phyloP scores from a whole-genome alignment of 192 early-diverging fungal species.

The Backusella liffmaniae region DNA sequence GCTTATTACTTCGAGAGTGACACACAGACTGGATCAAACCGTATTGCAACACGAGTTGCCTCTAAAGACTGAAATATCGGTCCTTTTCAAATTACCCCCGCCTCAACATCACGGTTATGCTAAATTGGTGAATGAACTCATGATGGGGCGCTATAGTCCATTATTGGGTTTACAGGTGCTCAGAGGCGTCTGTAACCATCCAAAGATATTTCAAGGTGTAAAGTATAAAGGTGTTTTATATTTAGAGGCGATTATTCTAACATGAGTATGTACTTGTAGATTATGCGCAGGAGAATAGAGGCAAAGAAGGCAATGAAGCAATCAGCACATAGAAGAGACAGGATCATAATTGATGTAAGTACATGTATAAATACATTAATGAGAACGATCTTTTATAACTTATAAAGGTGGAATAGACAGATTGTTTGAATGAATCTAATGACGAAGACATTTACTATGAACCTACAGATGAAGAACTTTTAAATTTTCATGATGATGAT shows the following conservation, averaged over 20 bases:
- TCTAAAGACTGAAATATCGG: constrained; percentile 68
- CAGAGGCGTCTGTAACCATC: constrained; percentile 65
- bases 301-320: not conserved
- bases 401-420: not conserved
- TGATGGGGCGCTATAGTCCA: not conserved
- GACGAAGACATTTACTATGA: not conserved
- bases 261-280: not conserved
- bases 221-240: not conserved
- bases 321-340: not conserved
- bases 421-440: constrained; percentile 3
- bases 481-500: not conserved
- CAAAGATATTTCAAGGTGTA: constrained; percentile 48
- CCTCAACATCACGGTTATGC: constrained; percentile 60
- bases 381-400: not conserved
- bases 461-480: not conserved
- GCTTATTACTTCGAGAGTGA: constrained; percentile 54
- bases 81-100: constrained; percentile 58
- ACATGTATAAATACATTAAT: not conserved
- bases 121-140: not conserved
- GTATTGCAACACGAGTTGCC: constrained; percentile 60
- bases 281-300: not conserved
- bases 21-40: constrained; percentile 44
- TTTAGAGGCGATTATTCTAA: not conserved
- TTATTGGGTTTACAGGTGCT: constrained; percentile 32
- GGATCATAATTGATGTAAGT: not conserved